Base-by-base conservation (phyloP, 2,329 filamentous ascomycete genomes). In the Trichoderma semiorbis region DNA sequence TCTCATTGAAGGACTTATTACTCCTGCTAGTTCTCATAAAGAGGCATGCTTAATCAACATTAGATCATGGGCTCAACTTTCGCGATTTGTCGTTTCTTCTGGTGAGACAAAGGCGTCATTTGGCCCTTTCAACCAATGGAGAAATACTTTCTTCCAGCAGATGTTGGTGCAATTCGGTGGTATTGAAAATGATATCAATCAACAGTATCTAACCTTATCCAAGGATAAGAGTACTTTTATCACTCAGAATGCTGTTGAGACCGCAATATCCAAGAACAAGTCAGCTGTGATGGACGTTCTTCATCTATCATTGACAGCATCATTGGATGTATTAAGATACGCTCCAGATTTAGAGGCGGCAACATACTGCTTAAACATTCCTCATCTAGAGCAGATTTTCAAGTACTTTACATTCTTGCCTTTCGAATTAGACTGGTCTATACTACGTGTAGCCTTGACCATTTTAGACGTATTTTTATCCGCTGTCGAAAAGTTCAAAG, bases 11-110 rank as follows among this genome's bases (percentile, higher is more conserved):
- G 84, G 87, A 69, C 83, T 92, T 2, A 88, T 92, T 3, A 78
- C 82, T 21, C 87, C 89, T 0, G 85, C 84, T 24, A 87, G 82
- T 70, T 91, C 90, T 11, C 90, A 92, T 77, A 90, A 89, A 75
- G 88, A 91, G 77, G 90, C 90, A 3, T 91, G 88, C 75, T 79
- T 90, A 34, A 90, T 91, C 74, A 91, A 88, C 72, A 77, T 92
- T 18, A 84, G 87, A 62, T 85, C 90, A 8, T 92, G 90, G 90
- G 85, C 81, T 68, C 89, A 91, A 74, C 81, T 92, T 32, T 85
- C 89, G 2, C 84, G 85, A 21, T 92, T 90, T 75, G 78, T 91
- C 28, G 82, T 90, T 6, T 83, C 85, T 0, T 83, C 80, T 0
- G 83, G 83, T 10, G 80, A 83, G 55, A 79, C 81, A 2, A 86